Percentiles rank a stretch among this genome's conserved stretches.
These are phyloP conservation scores for Colletotrichum magnum DNA, from an alignment of 2,329 filamentous ascomycete genomes.

Conservation along the genomic window DNA sequence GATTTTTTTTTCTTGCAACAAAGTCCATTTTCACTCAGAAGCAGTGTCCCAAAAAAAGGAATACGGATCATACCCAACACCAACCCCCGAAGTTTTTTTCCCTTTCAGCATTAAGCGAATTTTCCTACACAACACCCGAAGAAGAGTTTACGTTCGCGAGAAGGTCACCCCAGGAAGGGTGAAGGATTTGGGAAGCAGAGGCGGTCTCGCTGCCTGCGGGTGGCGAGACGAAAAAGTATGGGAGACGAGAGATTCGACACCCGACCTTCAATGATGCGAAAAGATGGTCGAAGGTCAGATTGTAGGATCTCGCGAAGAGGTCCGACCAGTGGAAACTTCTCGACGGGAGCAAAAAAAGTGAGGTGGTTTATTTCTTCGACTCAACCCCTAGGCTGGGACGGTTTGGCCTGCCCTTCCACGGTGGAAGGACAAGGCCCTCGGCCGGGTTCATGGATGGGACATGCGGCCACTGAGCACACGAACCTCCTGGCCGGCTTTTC, in stretches of 20 bases:
- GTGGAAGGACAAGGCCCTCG: background rate
- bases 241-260: constrained; percentile 36
- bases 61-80: constrained; percentile 55
- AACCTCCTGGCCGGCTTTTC: constrained; percentile 23
- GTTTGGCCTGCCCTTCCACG: background rate
- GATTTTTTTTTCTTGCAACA: constrained; percentile 48
- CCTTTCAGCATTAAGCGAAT: constrained; percentile 45
- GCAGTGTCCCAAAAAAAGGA: constrained; percentile 58
- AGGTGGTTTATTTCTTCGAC: constrained; percentile 24
- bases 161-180: constrained; percentile 37
- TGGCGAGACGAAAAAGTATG: background rate
- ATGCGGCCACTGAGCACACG: constrained; percentile 16
- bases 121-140: constrained; percentile 44
- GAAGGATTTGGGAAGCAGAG: constrained; percentile 18
- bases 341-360: constrained; percentile 31
- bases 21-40: constrained; percentile 49
- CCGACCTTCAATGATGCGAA: constrained; percentile 23
- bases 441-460: constrained; percentile 18
- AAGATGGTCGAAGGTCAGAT: constrained; percentile 30
- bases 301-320: constrained; percentile 32
- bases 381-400: constrained; percentile 6
- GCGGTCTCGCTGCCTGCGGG: background rate
- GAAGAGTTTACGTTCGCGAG: constrained; percentile 39
- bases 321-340: constrained; percentile 25
- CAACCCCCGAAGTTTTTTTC: constrained; percentile 42